phyloP scores from a whole-genome alignment of 1,284 basidiomycete genomes.

The Pascua guehoae region DNA sequence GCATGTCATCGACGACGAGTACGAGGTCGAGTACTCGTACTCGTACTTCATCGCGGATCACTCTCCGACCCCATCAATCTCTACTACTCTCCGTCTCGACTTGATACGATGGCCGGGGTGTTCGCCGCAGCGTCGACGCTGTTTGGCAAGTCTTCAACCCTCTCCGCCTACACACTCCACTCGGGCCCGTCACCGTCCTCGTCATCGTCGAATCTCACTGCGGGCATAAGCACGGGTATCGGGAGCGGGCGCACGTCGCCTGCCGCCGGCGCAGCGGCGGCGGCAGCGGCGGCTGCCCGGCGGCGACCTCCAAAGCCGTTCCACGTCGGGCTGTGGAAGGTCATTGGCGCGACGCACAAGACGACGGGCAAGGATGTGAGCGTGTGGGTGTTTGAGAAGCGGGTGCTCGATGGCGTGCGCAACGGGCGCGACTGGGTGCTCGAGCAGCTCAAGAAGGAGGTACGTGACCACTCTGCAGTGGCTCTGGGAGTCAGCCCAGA shows the following conservation, averaged over 20 bases:
- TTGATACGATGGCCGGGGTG: constrained; percentile 51
- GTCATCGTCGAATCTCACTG: constrained; percentile 38
- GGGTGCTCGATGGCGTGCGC: constrained; percentile 66
- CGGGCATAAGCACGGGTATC: constrained; percentile 25
- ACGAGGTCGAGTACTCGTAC: background rate
- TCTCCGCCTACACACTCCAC: constrained; percentile 71
- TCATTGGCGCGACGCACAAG: constrained; percentile 79
- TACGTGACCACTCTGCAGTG: no score
- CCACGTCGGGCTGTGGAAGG: constrained; percentile 79
- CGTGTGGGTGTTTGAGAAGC: constrained; percentile 86
- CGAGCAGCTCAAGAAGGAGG: constrained; percentile 84
- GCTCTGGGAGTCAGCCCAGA: background rate
- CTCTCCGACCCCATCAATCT: background rate
- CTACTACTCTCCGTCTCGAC: constrained; percentile 4
- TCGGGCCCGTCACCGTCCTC: constrained; percentile 32
- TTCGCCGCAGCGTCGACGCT: constrained; percentile 86
- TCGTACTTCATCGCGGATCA: background rate
- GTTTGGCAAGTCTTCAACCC: constrained; percentile 79
- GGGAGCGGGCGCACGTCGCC: constrained; percentile 50
- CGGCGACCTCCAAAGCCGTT: constrained; percentile 48
- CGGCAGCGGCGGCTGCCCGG: background rate
- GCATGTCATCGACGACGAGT: background rate
- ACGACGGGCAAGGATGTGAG: constrained; percentile 80
- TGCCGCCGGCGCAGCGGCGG: constrained; percentile 4
- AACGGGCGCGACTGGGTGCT: constrained; percentile 62